Percentiles rank a stretch among this genome's conserved stretches.
phyloP scores from a whole-genome alignment of 306 rosid genomes.

The Lithocarpus polystachyus region DNA sequence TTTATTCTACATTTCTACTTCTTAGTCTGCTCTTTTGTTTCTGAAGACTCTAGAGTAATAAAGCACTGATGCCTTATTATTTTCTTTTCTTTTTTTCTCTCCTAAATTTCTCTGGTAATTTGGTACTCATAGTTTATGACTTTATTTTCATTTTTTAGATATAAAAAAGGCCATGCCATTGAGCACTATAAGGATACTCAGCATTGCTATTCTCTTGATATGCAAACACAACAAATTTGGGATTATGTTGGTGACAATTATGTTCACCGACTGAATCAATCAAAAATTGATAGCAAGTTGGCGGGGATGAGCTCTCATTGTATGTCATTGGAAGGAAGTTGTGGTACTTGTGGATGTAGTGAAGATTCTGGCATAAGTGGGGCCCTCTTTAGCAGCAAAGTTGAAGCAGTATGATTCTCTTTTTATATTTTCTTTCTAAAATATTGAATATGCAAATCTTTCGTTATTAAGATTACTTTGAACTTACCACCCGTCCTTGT shows the following conservation, averaged over 20 bases:
- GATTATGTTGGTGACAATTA: constrained; percentile 87
- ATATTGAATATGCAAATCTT: background rate
- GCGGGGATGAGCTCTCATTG: constrained; percentile 51
- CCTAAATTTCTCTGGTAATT: background rate
- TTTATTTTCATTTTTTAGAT: constrained; percentile 40
- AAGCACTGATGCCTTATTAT: background rate
- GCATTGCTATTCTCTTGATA: constrained; percentile 94
- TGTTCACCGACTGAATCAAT: constrained; percentile 89
- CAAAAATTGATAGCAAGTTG: constrained; percentile 74
- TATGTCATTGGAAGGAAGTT: constrained; percentile 61
- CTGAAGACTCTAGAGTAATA: background rate
- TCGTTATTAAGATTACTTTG: constrained; percentile 6
- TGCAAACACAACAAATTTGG: constrained; percentile 89
- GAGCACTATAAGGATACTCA: constrained; percentile 78
- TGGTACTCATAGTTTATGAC: background rate
- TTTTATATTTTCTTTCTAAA: background rate
- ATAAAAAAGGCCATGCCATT: constrained; percentile 94
- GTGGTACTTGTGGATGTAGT: constrained; percentile 55
- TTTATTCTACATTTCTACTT: constrained; percentile 21
- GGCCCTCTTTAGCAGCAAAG: constrained; percentile 86
- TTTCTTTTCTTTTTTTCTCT: background rate
- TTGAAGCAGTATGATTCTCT: constrained; percentile 65
- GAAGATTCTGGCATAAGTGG: constrained; percentile 75
- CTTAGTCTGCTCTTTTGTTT: constrained; percentile 18
- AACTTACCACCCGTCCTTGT: background rate